Evolutionary conservation across 768 basidiomycete genomes (phyloP).

Genomic region (Podaxis sp.): DNA sequence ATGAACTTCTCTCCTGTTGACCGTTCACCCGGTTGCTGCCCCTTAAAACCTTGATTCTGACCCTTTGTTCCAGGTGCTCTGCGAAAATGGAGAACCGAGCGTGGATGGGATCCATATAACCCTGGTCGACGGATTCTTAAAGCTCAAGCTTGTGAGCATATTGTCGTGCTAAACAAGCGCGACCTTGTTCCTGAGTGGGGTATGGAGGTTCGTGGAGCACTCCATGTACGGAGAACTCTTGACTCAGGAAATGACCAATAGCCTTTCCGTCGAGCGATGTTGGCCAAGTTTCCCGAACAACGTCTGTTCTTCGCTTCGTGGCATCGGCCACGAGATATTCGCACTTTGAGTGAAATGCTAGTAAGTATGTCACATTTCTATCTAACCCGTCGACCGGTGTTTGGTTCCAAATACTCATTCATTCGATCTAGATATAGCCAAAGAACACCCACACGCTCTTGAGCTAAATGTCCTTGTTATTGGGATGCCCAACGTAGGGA

Average conservation of each 20-base stretch:
- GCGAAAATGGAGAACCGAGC: conserved; percentile 67
- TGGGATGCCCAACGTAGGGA: conserved; percentile 99
- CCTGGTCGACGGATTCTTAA: conserved; percentile 38
- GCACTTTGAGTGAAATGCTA: conserved; percentile 61
- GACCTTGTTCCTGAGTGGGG: conserved; percentile 91
- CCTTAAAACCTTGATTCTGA: conserved; percentile 19
- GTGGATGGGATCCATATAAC: conserved; percentile 54
- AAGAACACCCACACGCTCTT: conserved; percentile 64
- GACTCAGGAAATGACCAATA: conserved; percentile 27
- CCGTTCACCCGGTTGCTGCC: conserved; percentile 1
- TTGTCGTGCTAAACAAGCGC: conserved; percentile 91
- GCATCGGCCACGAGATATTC: conserved; percentile 66
- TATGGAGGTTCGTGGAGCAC: conserved; percentile 60
- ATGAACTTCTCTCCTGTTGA: neutral
- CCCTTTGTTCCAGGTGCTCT: conserved; percentile 47
- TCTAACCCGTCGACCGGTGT: conserved; percentile 13
- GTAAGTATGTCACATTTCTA: conserved; percentile 59
- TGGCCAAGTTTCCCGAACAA: conserved; percentile 68
- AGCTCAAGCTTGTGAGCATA: conserved; percentile 66
- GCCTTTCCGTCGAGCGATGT: conserved; percentile 78
- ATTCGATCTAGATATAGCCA: conserved; percentile 57
- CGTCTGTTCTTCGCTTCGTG: conserved; percentile 70
- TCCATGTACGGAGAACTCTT: conserved; percentile 11
- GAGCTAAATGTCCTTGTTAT: conserved; percentile 90
- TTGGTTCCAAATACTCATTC: conserved; percentile 5